Evolutionary conservation across 192 early-diverging fungal species (phyloP).

Genomic region (Backusella liffmaniae): DNA sequence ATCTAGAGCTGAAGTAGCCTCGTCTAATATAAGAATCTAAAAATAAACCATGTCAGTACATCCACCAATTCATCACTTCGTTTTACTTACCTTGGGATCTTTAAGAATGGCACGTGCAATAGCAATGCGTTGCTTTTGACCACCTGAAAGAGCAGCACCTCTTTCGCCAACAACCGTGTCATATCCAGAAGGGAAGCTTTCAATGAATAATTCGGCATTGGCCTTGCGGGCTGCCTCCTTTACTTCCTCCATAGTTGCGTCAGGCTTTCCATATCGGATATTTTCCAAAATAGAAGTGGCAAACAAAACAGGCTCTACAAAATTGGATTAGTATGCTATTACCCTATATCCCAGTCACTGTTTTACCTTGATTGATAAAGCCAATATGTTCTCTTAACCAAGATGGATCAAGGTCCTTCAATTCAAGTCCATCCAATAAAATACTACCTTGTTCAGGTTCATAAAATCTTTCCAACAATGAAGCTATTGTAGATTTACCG

Average conservation of each 20-base stretch:
- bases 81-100: slow-evolving; percentile 42
- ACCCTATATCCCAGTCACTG: not conserved
- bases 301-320: slow-evolving; percentile 71
- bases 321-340: not conserved
- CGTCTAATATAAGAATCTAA: slow-evolving; percentile 76
- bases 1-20: slow-evolving; percentile 76
- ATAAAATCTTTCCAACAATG: slow-evolving; percentile 77
- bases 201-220: slow-evolving; percentile 77
- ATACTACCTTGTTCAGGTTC: slow-evolving; percentile 64
- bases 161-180: slow-evolving; percentile 88
- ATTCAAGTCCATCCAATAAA: slow-evolving; percentile 60
- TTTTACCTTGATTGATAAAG: slow-evolving; percentile 59
- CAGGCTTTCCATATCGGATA: slow-evolving; percentile 61
- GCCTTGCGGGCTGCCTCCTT: slow-evolving; percentile 61
- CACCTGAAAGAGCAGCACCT: slow-evolving; percentile 61
- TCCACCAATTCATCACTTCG: not conserved
- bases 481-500: slow-evolving; percentile 75
- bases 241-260: slow-evolving; percentile 73
- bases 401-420: slow-evolving; percentile 56
- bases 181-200: slow-evolving; percentile 75
- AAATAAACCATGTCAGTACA: not conserved
- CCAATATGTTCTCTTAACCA: slow-evolving; percentile 71
- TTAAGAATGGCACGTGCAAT: slow-evolving; percentile 62
- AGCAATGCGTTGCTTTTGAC: slow-evolving; percentile 61
- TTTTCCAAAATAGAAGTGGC: slow-evolving; percentile 76